A percentile compares a stretch with the other conserved stretches of the same genome.
Conservation (phyloP, 75 land plant species). For the Cupressus sempervirens region DNA sequence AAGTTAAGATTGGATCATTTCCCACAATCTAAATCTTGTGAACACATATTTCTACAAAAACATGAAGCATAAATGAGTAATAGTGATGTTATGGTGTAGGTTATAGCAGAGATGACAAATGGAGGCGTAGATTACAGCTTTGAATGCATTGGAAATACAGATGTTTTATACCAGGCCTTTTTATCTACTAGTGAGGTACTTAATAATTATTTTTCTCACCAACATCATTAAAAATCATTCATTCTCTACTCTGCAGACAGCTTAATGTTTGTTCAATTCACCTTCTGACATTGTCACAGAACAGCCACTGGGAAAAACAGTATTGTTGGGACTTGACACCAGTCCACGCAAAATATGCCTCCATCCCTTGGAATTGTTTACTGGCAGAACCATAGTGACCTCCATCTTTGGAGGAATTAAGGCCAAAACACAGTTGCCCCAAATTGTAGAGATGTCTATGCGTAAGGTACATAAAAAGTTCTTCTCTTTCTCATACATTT, state of each 20-base stretch:
- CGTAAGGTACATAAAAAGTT: background rate
- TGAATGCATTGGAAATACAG: constrained; percentile 64
- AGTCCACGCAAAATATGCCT: background rate
- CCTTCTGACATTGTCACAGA: background rate
- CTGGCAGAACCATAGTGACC: background rate
- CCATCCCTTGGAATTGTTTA: background rate
- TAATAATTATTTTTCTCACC: no score
- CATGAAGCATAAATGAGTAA: background rate
- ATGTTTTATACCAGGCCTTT: constrained; percentile 62
- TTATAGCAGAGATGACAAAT: constrained; percentile 56
- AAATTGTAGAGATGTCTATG: background rate
- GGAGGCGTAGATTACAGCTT: constrained; percentile 86
- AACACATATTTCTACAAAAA: no score
- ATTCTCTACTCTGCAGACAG: background rate
- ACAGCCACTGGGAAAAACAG: background rate
- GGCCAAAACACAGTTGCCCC: constrained; percentile 5
- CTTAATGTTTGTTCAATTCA: no score
- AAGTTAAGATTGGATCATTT: no score
- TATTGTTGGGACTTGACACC: background rate
- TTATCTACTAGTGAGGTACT: constrained; percentile 58
- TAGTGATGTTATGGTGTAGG: constrained; percentile 18
- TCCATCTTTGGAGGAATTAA: constrained; percentile 4
- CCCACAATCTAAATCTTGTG: no score
- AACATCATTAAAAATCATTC: no score
- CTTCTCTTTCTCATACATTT: background rate